Evolutionary conservation across 176 grass and related monocot species (phyloP), one percentile per base, ranked within the genome.

Genomic region (Juncus effusus): DNA sequence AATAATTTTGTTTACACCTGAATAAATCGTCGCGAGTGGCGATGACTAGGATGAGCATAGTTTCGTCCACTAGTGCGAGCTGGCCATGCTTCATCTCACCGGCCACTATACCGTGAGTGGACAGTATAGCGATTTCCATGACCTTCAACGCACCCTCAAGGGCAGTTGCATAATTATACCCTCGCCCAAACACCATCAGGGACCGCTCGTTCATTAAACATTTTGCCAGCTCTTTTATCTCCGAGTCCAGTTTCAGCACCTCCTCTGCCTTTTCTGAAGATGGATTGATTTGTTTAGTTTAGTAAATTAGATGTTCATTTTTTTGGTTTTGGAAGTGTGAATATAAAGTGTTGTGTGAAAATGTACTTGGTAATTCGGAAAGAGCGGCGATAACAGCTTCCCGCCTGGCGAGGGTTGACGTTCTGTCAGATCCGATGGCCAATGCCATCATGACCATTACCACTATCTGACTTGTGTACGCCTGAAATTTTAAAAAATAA

Each of bases 11-110:
- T 56, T 35, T 61, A 51, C 40, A 82, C 93, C 88, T 92, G 78
- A 92, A 97, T 76, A 78, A 86, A 11, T 80, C 51, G 61, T 89
- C 88, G 3, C 75, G 85, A 62, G 88, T 92, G 36, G 93, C 93
- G 10, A 97, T 86, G 10, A 97, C 93, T 56, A 97, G 79, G 80
- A 86, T 92, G 11, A 85, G 88, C 61, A 97, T 87, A 54, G 76
- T 81, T 70, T 97, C 93, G 72, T 92, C 93, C 75, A 97, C 93
- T 61, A 97, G 69, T 36, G 93, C 93, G 52, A 96, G 63, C 0
- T 87, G 93, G 47, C 93, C 93, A 44, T 97, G 88, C 38, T 97
- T 97, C 93, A 97, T 97, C 77, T 97, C 88, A 42, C 93, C 93
- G 19, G 93, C 93, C 79, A 97, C 85, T 87, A 97, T 82, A 36